A percentile compares a stretch with the other conserved stretches of the same genome.
These are phyloP conservation scores for Pythium aquatile DNA, from an alignment of 352 stramenopile species.

Conservation along the genomic window DNA sequence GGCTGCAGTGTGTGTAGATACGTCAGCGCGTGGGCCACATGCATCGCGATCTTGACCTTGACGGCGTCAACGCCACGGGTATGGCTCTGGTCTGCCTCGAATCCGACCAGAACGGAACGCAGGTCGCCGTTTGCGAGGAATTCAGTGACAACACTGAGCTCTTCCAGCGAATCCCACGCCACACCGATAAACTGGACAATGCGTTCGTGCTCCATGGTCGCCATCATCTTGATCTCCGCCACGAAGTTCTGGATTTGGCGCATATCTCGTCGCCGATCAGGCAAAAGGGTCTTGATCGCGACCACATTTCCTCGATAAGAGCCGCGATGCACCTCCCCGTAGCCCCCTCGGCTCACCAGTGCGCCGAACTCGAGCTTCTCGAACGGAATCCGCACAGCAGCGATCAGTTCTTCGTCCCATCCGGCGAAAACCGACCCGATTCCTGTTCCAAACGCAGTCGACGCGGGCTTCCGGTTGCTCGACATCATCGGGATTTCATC, in stretches of 20 bases:
- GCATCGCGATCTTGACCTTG: constrained; percentile 22
- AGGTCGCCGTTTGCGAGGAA: constrained; percentile 26
- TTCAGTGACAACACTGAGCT: constrained; percentile 28
- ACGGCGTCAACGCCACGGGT: constrained; percentile 2
- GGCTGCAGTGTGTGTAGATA: constrained; percentile 21
- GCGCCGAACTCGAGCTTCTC: constrained; percentile 40
- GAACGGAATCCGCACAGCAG: constrained; percentile 40
- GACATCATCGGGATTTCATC: not conserved
- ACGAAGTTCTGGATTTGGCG: constrained; percentile 51
- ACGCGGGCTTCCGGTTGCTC: not conserved
- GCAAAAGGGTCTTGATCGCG: constrained; percentile 62
- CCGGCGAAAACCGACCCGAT: constrained; percentile 1
- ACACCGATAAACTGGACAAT: constrained; percentile 69
- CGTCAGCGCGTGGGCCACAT: constrained; percentile 16
- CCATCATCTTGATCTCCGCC: constrained; percentile 57
- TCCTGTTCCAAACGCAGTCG: not conserved
- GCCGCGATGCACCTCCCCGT: constrained; percentile 48
- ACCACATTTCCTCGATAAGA: constrained; percentile 46
- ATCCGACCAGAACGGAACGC: constrained; percentile 8
- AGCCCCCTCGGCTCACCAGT: constrained; percentile 47
- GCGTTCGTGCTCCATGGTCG: constrained; percentile 51
- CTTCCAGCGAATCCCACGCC: constrained; percentile 42
- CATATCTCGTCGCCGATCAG: constrained; percentile 46
- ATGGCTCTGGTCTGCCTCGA: not conserved
- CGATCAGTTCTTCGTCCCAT: constrained; percentile 22